A percentile compares a stretch with the other conserved stretches of the same genome.
Conservation (phyloP, 768 basidiomycete genomes). For the Mycena rebaudengoi region DNA sequence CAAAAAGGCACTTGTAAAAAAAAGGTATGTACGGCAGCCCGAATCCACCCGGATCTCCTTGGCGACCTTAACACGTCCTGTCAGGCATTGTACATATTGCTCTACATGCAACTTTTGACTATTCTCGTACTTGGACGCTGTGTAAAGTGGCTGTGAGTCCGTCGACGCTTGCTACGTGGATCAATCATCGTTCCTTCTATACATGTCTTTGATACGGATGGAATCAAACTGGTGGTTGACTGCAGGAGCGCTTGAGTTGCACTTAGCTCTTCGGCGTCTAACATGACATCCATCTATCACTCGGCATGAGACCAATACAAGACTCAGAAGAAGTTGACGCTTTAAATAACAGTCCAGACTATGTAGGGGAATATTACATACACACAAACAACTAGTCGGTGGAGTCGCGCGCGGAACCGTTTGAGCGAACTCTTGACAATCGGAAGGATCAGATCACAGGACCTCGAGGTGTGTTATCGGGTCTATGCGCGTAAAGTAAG, state of each 20-base stretch:
- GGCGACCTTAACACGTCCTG: slow-evolving; percentile 5
- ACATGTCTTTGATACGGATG: background rate
- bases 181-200: too few species aligned
- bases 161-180: background rate
- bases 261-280: background rate
- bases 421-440: background rate
- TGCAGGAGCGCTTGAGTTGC: background rate
- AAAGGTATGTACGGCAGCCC: background rate
- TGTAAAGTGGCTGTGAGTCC: background rate
- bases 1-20: too few species aligned
- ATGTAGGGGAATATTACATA: slow-evolving; percentile 19
- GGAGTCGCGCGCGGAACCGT: background rate
- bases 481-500: slow-evolving; percentile 9
- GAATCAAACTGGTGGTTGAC: background rate
- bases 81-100: slow-evolving; percentile 6
- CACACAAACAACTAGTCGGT: background rate
- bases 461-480: slow-evolving; percentile 3
- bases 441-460: slow-evolving; percentile 14
- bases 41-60: background rate
- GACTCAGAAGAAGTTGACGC: background rate
- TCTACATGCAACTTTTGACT: slow-evolving; percentile 18
- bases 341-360: background rate
- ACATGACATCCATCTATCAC: slow-evolving; percentile 18
- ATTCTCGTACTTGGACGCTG: slow-evolving; percentile 17
- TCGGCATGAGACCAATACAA: slow-evolving; percentile 8